phyloP scores from a whole-genome alignment of 73 alveolate genomes.

The Paramecium bursaria region DNA sequence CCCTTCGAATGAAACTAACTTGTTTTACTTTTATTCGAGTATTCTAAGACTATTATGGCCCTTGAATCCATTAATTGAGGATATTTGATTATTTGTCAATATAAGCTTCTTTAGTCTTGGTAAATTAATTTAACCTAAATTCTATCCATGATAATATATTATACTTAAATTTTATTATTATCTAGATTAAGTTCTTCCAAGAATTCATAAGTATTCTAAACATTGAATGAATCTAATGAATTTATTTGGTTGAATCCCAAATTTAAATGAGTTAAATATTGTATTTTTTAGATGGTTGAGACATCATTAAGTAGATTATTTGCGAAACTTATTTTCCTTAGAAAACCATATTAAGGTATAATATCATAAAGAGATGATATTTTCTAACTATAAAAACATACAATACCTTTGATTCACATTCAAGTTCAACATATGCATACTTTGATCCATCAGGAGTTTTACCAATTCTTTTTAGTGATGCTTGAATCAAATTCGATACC shows the following conservation, averaged over 20 bases:
- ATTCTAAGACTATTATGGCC: slow-evolving; percentile 58
- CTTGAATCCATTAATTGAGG: slow-evolving; percentile 19
- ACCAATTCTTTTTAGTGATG: slow-evolving; percentile 65
- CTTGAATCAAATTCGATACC: slow-evolving; percentile 24
- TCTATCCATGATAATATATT: too few relatives aligned
- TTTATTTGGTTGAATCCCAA: slow-evolving; percentile 50
- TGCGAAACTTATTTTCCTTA: slow-evolving; percentile 65
- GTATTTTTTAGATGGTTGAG: slow-evolving; percentile 9
- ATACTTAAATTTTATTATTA: slow-evolving; percentile 59
- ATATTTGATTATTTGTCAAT: slow-evolving; percentile 53
- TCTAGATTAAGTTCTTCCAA: slow-evolving; percentile 65
- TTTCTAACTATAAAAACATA: slow-evolving; percentile 8
- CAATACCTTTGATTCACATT: slow-evolving; percentile 53
- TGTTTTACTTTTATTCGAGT: slow-evolving; percentile 54
- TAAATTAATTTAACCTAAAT: slow-evolving; percentile 49
- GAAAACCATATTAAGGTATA: slow-evolving; percentile 3
- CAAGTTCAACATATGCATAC: slow-evolving; percentile 54
- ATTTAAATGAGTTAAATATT: slow-evolving; percentile 63
- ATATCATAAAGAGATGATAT: slow-evolving; percentile 43
- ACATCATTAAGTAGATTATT: slow-evolving; percentile 59
- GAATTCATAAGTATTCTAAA: slow-evolving; percentile 62
- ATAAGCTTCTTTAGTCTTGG: slow-evolving; percentile 42
- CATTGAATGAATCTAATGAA: slow-evolving; percentile 63
- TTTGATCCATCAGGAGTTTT: slow-evolving; percentile 53
- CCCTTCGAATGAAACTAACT: slow-evolving; percentile 55